A percentile compares a stretch with the other conserved stretches of the same genome.
Conservation (phyloP, 495 filamentous ascomycete genomes). For the Oidiodendron maius region DNA sequence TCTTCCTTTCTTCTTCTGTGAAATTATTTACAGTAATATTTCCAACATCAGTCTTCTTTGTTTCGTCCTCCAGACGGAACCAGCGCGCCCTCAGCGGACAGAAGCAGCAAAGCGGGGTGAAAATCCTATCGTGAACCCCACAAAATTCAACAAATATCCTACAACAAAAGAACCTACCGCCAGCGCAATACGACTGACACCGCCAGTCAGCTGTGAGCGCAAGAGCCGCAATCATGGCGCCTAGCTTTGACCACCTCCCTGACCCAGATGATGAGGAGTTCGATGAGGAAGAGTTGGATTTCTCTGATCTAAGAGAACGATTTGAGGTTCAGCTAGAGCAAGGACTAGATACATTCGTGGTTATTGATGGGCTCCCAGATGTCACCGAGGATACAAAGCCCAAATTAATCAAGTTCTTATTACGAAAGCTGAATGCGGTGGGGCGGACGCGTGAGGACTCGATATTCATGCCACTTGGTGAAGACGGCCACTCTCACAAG, state of each 20-base stretch:
- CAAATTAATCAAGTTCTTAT: conserved; percentile 89
- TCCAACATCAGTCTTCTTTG: neutral
- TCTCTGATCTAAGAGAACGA: conserved; percentile 85
- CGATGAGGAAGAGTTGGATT: conserved; percentile 89
- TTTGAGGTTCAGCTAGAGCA: conserved; percentile 94
- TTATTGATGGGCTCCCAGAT: conserved; percentile 85
- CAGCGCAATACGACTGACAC: conserved; percentile 3
- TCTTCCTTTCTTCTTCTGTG: neutral
- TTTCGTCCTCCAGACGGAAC: neutral
- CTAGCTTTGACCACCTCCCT: conserved; percentile 56
- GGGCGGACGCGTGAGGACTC: conserved; percentile 81
- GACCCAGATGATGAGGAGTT: conserved; percentile 83
- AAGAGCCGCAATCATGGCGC: conserved; percentile 44
- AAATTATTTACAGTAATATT: neutral
- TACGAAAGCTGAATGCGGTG: conserved; percentile 80
- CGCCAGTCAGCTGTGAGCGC: neutral
- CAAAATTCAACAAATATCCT: neutral
- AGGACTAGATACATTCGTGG: conserved; percentile 90
- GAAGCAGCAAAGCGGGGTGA: neutral
- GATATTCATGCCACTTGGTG: conserved; percentile 87
- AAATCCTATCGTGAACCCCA: neutral
- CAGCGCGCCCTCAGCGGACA: neutral
- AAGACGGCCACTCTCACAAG: conserved; percentile 77
- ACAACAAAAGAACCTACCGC: neutral
- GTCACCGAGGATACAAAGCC: conserved; percentile 79